phyloP scores from a whole-genome alignment of 2,329 filamentous ascomycete genomes.

The Aspergillus pseudoterreus region DNA sequence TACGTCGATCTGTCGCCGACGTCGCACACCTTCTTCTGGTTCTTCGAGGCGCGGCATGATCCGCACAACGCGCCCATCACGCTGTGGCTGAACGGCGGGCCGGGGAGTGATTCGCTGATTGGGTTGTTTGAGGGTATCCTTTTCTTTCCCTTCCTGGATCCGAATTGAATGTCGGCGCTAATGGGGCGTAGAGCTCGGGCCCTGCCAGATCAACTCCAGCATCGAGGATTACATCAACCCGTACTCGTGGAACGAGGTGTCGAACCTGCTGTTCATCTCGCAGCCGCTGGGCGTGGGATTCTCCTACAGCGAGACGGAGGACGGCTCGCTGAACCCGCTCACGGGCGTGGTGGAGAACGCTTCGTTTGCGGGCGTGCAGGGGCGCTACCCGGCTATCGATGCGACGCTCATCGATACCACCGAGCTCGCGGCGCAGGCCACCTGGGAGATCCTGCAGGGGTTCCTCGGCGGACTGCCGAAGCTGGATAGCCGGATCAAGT shows the following conservation, averaged over 20 bases:
- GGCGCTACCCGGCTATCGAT: constrained; percentile 50
- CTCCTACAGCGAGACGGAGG: constrained; percentile 31
- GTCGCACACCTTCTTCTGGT: constrained; percentile 54
- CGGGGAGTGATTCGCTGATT: constrained; percentile 41
- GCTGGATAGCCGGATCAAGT: constrained; percentile 48
- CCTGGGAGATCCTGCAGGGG: constrained; percentile 55
- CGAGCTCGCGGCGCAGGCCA: constrained; percentile 52
- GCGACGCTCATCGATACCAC: constrained; percentile 52
- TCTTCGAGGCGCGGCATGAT: constrained; percentile 54
- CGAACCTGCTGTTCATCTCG: constrained; percentile 60
- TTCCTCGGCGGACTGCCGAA: constrained; percentile 50
- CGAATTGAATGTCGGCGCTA: neutral
- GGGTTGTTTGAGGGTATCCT: constrained; percentile 37
- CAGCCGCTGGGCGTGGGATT: constrained; percentile 56
- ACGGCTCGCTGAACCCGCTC: constrained; percentile 40
- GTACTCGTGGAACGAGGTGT: constrained; percentile 58
- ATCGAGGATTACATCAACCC: constrained; percentile 51
- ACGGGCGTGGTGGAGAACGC: constrained; percentile 47
- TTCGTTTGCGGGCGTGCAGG: constrained; percentile 39
- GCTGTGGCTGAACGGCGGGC: constrained; percentile 42
- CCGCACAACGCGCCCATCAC: constrained; percentile 43
- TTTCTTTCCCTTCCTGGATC: neutral
- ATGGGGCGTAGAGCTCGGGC: constrained; percentile 34
- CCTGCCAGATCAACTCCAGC: constrained; percentile 43
- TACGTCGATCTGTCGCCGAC: constrained; percentile 52